These are phyloP conservation scores for Wickerhamomyces chaumierensis DNA, from an alignment of 805 yeast genomes.

Conservation along the genomic window DNA sequence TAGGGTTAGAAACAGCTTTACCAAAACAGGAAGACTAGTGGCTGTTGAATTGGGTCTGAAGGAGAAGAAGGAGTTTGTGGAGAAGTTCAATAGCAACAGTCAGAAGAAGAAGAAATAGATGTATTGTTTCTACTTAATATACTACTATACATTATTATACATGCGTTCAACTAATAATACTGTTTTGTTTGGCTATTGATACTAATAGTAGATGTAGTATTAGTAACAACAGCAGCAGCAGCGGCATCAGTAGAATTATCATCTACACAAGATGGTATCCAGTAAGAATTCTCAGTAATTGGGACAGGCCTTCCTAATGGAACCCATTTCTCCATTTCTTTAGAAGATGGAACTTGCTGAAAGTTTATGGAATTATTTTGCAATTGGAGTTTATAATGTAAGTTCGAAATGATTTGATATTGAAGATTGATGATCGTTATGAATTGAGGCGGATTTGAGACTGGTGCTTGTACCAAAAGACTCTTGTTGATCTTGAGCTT, in stretches of 20 bases:
- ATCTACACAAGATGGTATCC: constrained; percentile 9
- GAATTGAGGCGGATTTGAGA: constrained; percentile 25
- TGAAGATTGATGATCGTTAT: not conserved
- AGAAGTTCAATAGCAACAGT: constrained; percentile 20
- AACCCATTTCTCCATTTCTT: constrained; percentile 6
- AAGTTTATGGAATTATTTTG: constrained; percentile 25
- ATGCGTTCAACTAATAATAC: not conserved
- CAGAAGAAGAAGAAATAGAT: no score
- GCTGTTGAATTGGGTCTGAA: constrained; percentile 30
- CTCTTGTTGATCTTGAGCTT: constrained; percentile 5
- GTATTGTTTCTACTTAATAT: no score
- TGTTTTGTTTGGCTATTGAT: not conserved
- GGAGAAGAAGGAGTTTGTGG: constrained; percentile 33
- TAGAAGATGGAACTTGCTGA: constrained; percentile 9
- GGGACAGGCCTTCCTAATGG: constrained; percentile 19
- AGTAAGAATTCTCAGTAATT: constrained; percentile 6
- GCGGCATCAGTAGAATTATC: no score
- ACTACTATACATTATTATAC: constrained; percentile 2
- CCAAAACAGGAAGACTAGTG: constrained; percentile 37
- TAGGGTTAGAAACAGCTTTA: constrained; percentile 21
- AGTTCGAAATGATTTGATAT: constrained; percentile 29
- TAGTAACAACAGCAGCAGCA: no score
- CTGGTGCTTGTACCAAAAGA: constrained; percentile 8
- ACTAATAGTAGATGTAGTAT: no score
- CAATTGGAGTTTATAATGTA: constrained; percentile 30